Conservation (phyloP, 2,329 filamentous ascomycete genomes). For the Cladosporium sphaerospermum region DNA sequence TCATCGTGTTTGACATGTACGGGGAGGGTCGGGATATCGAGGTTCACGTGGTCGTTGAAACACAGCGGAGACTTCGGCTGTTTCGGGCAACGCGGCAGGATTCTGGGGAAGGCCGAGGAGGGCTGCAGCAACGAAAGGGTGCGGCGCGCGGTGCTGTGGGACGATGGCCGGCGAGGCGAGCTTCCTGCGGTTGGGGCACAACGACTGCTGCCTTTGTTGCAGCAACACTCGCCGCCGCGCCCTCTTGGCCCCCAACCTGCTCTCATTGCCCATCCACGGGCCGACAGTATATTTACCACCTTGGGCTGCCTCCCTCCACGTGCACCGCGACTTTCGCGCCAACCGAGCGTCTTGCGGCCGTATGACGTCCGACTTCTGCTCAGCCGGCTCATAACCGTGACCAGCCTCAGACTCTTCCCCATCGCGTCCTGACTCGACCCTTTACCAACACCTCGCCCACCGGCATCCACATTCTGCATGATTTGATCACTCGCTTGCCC, state of each 20-base stretch:
- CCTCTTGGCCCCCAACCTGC: too few relatives aligned
- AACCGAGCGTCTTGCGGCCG: conserved; percentile 1
- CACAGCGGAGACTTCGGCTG: too few relatives aligned
- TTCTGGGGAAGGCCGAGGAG: background rate
- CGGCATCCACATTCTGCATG: background rate
- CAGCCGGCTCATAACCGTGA: background rate
- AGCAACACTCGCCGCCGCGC: background rate
- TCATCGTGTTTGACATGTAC: too few relatives aligned
- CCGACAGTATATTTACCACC: too few relatives aligned
- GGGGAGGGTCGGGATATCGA: too few relatives aligned
- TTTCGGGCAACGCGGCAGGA: too few relatives aligned
- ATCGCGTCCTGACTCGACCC: too few relatives aligned
- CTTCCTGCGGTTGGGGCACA: background rate
- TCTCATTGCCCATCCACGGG: too few relatives aligned
- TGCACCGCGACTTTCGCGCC: too few relatives aligned
- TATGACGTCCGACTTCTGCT: conserved; percentile 11
- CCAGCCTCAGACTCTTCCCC: background rate
- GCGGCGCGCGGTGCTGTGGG: background rate
- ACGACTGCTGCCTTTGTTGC: background rate
- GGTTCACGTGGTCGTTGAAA: too few relatives aligned
- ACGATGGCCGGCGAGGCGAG: background rate
- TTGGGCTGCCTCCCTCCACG: too few relatives aligned
- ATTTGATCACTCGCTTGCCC: background rate
- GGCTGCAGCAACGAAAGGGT: background rate
- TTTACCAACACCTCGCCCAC: too few relatives aligned